Evolutionary conservation across 108 stramenopile species (phyloP).

Genomic region (Skeletonema menzelii): DNA sequence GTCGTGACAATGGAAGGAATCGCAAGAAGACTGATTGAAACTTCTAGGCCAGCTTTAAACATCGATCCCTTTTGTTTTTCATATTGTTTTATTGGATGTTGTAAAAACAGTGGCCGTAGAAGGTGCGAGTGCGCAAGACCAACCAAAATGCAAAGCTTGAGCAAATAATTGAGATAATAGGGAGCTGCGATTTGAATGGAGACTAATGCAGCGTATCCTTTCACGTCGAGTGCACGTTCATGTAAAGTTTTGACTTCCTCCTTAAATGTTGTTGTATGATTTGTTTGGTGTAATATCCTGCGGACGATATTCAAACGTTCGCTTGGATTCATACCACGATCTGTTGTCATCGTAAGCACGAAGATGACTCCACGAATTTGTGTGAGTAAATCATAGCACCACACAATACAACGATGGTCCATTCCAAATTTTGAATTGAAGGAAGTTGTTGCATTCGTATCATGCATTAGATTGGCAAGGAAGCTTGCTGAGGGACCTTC

Average conservation of each 20-base stretch:
- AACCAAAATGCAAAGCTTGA: slow-evolving; percentile 27
- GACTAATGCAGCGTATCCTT: slow-evolving; percentile 21
- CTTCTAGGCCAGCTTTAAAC: not conserved
- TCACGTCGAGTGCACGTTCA: slow-evolving; percentile 5
- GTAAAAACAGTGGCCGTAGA: slow-evolving; percentile 5
- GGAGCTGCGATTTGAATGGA: slow-evolving; percentile 42
- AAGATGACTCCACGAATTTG: slow-evolving; percentile 61
- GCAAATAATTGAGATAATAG: slow-evolving; percentile 40
- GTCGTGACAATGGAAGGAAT: slow-evolving; percentile 13
- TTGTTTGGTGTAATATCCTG: slow-evolving; percentile 7
- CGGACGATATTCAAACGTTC: slow-evolving; percentile 20
- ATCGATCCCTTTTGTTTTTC: not conserved
- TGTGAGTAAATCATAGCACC: slow-evolving; percentile 71
- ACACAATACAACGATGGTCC: slow-evolving; percentile 86
- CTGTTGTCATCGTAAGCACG: slow-evolving; percentile 27
- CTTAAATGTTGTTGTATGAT: not conserved
- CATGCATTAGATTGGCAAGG: slow-evolving; percentile 23
- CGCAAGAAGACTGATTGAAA: slow-evolving; percentile 5
- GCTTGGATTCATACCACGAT: slow-evolving; percentile 17
- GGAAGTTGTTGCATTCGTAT: not conserved
- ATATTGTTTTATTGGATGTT: not conserved
- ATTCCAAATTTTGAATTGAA: slow-evolving; percentile 51
- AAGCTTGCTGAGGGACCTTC: slow-evolving; percentile 18
- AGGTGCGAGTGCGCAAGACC: slow-evolving; percentile 14
- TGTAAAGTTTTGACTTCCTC: slow-evolving; percentile 3